Base-by-base conservation (phyloP, 2,329 filamentous ascomycete genomes). In the Aspergillus unguis region DNA sequence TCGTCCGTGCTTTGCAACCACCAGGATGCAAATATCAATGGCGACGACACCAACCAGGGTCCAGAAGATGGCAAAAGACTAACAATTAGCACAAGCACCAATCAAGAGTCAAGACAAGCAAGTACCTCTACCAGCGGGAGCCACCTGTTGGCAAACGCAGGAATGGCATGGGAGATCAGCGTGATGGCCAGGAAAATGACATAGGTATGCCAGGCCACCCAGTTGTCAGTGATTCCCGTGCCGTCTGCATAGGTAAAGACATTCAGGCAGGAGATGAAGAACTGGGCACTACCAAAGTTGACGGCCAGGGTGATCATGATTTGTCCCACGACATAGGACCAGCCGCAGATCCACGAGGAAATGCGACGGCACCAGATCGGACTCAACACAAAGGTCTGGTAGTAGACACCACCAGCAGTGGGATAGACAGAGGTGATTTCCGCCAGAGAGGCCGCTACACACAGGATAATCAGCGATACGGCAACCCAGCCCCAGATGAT, bases 241-340 rank as follows among this genome's bases (percentile, higher is more conserved):
- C 77, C 78, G 3, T 72, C 17, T 10, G 68, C 8, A 69, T 32
- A 70, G 44, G 68, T 66, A 55, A 81, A 83, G 50, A 82, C 75
- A 60, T 82, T 81, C 65, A 83, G 72, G 58, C 79, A 81, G 42
- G 74, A 77, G 58, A 80, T 72, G 46, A 82, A 67, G 68, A 82
- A 81, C 11, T 78, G 69, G 3, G 79, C 72, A n/a, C 79, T 80
- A 64, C 86, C 88, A 61, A 92, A 88, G 65, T 88, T 88, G 1
- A 87, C 86, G 5, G 88, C 84, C 0, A 88, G 74, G 0, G 85
- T 87, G 43, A 87, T 92, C 59, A 86, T 90, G 68, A 90, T 86
- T 72, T 91, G 91, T 53, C 88, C 88, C 47, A 90, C 84, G 17
- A 89, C 81, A 66, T 88, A 91, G 25, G 86, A 68, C 85, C 86